These are phyloP conservation scores for Didymosphaeria variabile DNA, from an alignment of 2,329 filamentous ascomycete species.

Conservation along the genomic window DNA sequence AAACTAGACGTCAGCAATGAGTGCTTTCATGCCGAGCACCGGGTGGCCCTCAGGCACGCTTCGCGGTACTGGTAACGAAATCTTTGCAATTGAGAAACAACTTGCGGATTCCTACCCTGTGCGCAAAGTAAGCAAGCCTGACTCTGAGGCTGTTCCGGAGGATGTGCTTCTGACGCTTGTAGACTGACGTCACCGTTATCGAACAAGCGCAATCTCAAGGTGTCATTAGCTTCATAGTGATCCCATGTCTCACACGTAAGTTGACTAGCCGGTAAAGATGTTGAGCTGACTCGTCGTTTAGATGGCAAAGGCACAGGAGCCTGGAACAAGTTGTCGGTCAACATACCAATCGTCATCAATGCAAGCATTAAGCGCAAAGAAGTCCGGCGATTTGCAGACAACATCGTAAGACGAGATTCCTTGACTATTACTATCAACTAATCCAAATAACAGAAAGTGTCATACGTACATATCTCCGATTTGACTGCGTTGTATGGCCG, in stretches of 20 bases:
- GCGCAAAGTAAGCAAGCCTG: neutral
- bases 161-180: neutral
- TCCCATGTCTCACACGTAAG: slow-evolving; percentile 12
- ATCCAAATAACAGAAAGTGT: neutral
- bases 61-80: neutral
- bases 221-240: slow-evolving; percentile 12
- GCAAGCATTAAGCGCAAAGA: slow-evolving; percentile 3
- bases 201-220: slow-evolving; percentile 12
- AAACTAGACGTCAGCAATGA: neutral
- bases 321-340: slow-evolving; percentile 16
- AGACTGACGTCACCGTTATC: slow-evolving; percentile 15
- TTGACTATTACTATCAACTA: neutral
- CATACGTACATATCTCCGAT: slow-evolving; percentile 8
- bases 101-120: slow-evolving; percentile 12
- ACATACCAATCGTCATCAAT: neutral
- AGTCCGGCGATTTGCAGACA: slow-evolving; percentile 2
- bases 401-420: neutral
- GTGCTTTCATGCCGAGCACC: slow-evolving; percentile 5
- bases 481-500: slow-evolving; percentile 5
- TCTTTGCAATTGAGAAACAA: slow-evolving; percentile 16
- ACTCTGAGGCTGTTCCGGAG: too few relatives aligned
- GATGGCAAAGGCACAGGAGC: slow-evolving; percentile 15
- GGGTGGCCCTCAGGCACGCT: slow-evolving; percentile 10
- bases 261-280: neutral
- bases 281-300: neutral